Percentiles rank a stretch among this genome's conserved stretches.
These are phyloP conservation scores for Metschnikowia peoriensis DNA, from an alignment of 805 yeast species.

Conservation along the genomic window DNA sequence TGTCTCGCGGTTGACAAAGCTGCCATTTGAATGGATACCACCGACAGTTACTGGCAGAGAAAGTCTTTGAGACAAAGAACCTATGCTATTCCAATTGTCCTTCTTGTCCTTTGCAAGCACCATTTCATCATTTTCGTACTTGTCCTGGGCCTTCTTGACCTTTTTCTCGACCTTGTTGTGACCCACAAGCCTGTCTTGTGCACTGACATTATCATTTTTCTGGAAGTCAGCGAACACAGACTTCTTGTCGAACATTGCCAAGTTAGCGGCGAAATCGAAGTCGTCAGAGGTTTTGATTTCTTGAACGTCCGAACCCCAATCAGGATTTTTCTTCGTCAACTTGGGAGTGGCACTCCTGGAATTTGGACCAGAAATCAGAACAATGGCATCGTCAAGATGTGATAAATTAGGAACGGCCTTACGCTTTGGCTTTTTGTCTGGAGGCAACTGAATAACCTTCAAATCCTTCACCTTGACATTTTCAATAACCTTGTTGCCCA, in stretches of 20 bases:
- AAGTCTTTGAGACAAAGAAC: conserved; percentile 18
- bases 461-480: conserved; percentile 50
- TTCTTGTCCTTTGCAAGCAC: conserved; percentile 45
- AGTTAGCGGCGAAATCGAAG: conserved; percentile 81
- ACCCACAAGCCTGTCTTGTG: conserved; percentile 66
- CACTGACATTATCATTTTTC: conserved; percentile 57
- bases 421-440: conserved; percentile 16
- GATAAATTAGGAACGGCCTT: conserved; percentile 6
- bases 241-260: conserved; percentile 78
- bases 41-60: conserved; percentile 15
- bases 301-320: conserved; percentile 49
- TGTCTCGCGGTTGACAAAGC: conserved; percentile 5
- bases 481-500: conserved; percentile 24
- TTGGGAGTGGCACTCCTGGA: conserved; percentile 17
- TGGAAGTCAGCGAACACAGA: conserved; percentile 77
- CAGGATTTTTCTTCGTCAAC: conserved; percentile 24
- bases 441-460: conserved; percentile 55
- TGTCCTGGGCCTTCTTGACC: conserved; percentile 46
- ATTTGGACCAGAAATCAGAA: conserved; percentile 17
- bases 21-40: conserved; percentile 1
- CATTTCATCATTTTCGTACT: conserved; percentile 72
- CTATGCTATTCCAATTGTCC: conserved; percentile 57
- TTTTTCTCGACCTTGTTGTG: conserved; percentile 54
- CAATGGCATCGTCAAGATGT: conserved; percentile 29
- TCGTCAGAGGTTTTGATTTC: conserved; percentile 52